Percentiles rank a stretch among this genome's conserved stretches.
Evolutionary conservation across 1,139 yeast genomes (phyloP).

Genomic region (Pichia sp.): DNA sequence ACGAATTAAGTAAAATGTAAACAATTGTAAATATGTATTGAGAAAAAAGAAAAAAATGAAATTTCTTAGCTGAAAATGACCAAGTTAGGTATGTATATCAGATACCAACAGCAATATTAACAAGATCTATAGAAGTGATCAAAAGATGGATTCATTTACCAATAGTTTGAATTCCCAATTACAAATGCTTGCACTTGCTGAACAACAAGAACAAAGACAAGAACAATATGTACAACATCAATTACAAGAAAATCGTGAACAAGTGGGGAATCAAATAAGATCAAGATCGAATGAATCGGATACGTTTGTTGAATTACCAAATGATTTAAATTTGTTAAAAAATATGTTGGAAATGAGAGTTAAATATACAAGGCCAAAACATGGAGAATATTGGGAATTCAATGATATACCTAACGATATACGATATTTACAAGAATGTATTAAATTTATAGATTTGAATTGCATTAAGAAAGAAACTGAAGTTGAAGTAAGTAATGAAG

Average conservation of each 20-base stretch:
- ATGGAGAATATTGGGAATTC: conserved; percentile 15
- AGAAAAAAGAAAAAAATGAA: not conserved
- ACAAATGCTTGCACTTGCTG: not conserved
- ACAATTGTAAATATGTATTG: too few relatives aligned
- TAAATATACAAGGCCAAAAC: conserved; percentile 12
- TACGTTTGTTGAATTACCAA: conserved; percentile 3
- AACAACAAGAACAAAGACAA: not conserved
- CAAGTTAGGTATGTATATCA: too few relatives aligned
- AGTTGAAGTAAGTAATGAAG: not conserved
- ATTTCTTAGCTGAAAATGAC: too few relatives aligned
- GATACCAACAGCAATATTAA: too few relatives aligned
- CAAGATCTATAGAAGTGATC: too few relatives aligned
- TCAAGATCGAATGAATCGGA: too few relatives aligned
- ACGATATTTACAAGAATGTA: conserved; percentile 5
- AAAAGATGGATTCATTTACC: conserved; percentile 7
- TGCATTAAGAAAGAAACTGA: not conserved
- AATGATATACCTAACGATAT: conserved; percentile 6
- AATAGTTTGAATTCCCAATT: conserved; percentile 6
- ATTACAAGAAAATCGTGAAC: too few relatives aligned
- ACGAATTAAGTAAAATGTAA: not conserved
- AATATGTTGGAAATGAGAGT: conserved; percentile 10
- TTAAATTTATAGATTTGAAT: conserved; percentile 10
- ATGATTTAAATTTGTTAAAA: conserved; percentile 7
- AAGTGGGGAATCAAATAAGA: too few relatives aligned
- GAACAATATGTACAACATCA: not conserved